Conservation (phyloP, 768 basidiomycete species). For the Pisolithus sp. region DNA sequence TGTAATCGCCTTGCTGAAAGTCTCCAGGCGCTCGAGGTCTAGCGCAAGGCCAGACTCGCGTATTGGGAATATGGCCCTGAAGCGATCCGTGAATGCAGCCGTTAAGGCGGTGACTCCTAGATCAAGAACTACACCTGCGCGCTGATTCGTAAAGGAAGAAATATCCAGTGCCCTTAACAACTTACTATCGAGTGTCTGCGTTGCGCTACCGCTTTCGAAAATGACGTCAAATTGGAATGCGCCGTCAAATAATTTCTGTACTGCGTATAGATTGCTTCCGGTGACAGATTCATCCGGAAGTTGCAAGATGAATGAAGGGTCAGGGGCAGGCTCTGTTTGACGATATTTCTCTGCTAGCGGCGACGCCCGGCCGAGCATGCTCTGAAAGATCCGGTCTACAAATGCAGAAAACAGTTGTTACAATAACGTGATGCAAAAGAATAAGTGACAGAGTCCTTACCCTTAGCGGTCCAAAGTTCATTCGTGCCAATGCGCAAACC, state of each 20-base stretch:
- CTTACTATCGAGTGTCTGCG: conserved; percentile 61
- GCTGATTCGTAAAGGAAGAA: background rate
- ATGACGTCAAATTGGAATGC: conserved; percentile 86
- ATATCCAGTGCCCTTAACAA: conserved; percentile 1
- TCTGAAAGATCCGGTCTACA: conserved; percentile 57
- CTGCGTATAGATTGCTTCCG: conserved; percentile 75
- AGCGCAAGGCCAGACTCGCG: conserved; percentile 47
- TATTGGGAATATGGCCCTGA: conserved; percentile 64
- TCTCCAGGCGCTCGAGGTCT: conserved; percentile 43
- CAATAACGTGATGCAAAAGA: background rate
- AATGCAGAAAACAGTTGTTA: background rate
- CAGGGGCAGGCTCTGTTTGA: conserved; percentile 45
- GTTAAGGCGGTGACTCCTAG: conserved; percentile 63
- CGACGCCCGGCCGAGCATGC: conserved; percentile 52
- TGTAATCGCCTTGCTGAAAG: conserved; percentile 84
- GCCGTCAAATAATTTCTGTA: conserved; percentile 83
- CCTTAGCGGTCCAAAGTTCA: conserved; percentile 81
- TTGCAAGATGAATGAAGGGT: conserved; percentile 74
- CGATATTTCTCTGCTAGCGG: conserved; percentile 50
- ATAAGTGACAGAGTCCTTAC: conserved; percentile 28
- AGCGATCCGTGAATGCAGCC: conserved; percentile 56
- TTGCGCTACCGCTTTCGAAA: conserved; percentile 71
- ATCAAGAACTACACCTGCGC: conserved; percentile 56
- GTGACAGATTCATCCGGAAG: conserved; percentile 68
- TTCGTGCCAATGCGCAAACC: conserved; percentile 58